phyloP scores from a whole-genome alignment of 169 alveolate species.

The Eimeria brunetti region DNA sequence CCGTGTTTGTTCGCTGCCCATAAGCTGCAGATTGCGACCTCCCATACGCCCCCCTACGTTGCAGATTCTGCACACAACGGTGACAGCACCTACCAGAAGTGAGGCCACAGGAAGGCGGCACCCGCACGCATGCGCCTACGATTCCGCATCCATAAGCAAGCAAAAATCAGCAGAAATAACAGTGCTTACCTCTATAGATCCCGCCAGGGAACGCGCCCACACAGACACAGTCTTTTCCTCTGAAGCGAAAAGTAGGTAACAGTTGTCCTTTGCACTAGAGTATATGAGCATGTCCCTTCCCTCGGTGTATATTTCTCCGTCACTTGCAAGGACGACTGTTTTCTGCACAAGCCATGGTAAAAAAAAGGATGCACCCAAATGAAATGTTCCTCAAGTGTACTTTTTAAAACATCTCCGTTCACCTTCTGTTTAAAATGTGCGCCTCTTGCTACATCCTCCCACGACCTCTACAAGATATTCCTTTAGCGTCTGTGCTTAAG shows the following conservation, averaged over 20 bases:
- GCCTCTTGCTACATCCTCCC: not conserved
- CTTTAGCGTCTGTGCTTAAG: not conserved
- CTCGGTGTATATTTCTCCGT: constrained; percentile 61
- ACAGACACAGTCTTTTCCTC: constrained; percentile 25
- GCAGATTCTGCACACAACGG: constrained; percentile 22
- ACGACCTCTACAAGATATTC: not conserved
- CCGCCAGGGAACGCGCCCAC: constrained; percentile 46
- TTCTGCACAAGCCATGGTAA: not conserved
- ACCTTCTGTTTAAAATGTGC: not conserved
- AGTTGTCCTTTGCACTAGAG: constrained; percentile 48
- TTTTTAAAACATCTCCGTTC: not conserved
- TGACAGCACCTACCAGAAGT: not conserved
- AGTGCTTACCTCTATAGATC: constrained; percentile 21
- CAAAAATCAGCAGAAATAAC: not conserved
- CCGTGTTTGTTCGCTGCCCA: not conserved
- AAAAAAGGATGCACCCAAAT: not conserved
- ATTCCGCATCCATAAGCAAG: not conserved
- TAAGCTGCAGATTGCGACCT: not conserved
- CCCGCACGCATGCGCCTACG: not conserved
- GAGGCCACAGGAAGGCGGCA: not conserved
- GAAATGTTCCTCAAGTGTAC: not conserved
- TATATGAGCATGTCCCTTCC: constrained; percentile 57
- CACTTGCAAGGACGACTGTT: constrained; percentile 50
- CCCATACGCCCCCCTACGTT: not conserved
- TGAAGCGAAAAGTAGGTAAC: constrained; percentile 44